Evolutionary conservation across 306 rosid genomes (phyloP).

Genomic region (Begonia loranthoides): DNA sequence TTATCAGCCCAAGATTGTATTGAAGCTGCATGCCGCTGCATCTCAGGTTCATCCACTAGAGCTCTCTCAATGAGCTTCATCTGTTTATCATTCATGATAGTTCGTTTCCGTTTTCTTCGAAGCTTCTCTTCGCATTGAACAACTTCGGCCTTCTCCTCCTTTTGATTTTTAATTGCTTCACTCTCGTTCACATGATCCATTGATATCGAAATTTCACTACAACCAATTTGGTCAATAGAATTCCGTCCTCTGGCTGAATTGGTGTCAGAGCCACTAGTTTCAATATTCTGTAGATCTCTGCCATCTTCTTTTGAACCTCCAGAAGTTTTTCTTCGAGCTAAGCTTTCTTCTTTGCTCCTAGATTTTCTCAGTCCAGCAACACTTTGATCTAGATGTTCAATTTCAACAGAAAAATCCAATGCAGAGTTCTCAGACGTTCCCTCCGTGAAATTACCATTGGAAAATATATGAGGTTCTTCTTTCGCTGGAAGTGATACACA

Average conservation of each 20-base stretch:
- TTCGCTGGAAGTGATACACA: conserved; percentile 29
- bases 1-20: conserved; percentile 75
- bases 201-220: conserved; percentile 34
- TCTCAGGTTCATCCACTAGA: conserved; percentile 75
- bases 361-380: conserved; percentile 24
- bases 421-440: conserved; percentile 63
- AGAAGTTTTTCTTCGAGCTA: conserved; percentile 26
- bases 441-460: conserved; percentile 44
- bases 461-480: conserved; percentile 25
- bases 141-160: conserved; percentile 58
- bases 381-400: conserved; percentile 29
- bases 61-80: conserved; percentile 59
- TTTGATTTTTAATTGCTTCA: conserved; percentile 37
- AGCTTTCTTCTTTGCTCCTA: conserved; percentile 35
- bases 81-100: conserved; percentile 79
- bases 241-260: conserved; percentile 62
- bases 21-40: conserved; percentile 70
- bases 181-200: conserved; percentile 25
- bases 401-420: conserved; percentile 26
- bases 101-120: conserved; percentile 81
- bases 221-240: conserved; percentile 31
- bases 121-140: conserved; percentile 36
- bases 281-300: conserved; percentile 59
- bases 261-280: conserved; percentile 81
- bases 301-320: conserved; percentile 32